Conservation (phyloP, 306 rosid species). For the Cicer yamashitae region DNA sequence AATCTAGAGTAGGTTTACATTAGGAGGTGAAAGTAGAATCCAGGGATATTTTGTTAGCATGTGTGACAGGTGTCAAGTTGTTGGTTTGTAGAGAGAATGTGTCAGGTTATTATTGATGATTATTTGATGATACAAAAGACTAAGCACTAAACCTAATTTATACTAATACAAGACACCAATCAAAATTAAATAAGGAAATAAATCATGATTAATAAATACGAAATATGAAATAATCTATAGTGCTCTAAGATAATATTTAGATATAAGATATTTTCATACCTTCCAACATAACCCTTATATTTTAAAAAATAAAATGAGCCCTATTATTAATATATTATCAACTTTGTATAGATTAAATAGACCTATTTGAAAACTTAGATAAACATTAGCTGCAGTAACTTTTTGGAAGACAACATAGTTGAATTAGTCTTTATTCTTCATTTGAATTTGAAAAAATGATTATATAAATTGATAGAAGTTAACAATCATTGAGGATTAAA, state of each 20-base stretch:
- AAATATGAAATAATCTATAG: too few species aligned
- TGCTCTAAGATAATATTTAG: not conserved
- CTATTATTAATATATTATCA: not conserved
- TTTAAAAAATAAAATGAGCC: too few species aligned
- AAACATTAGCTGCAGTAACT: not conserved
- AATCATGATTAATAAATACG: not conserved
- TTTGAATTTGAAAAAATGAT: not conserved
- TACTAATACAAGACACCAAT: not conserved
- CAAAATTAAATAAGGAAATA: constrained; percentile 1
- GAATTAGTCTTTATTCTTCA: not conserved
- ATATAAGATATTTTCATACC: too few species aligned
- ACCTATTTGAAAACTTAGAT: not conserved
- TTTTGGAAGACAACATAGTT: not conserved
- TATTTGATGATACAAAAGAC: not conserved
- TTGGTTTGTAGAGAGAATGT: constrained; percentile 9
- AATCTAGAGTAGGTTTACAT: not conserved
- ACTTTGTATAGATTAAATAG: not conserved
- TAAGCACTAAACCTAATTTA: not conserved
- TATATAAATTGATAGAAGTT: not conserved
- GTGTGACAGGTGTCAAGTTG: not conserved
- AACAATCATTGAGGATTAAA: not conserved
- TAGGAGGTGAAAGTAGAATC: not conserved
- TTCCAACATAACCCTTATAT: not conserved
- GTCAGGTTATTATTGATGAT: not conserved
- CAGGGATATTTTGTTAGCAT: not conserved